A percentile compares a stretch with the other conserved stretches of the same genome.
Conservation (phyloP, 2,329 filamentous ascomycete genomes). For the Botrytis fragariae region DNA sequence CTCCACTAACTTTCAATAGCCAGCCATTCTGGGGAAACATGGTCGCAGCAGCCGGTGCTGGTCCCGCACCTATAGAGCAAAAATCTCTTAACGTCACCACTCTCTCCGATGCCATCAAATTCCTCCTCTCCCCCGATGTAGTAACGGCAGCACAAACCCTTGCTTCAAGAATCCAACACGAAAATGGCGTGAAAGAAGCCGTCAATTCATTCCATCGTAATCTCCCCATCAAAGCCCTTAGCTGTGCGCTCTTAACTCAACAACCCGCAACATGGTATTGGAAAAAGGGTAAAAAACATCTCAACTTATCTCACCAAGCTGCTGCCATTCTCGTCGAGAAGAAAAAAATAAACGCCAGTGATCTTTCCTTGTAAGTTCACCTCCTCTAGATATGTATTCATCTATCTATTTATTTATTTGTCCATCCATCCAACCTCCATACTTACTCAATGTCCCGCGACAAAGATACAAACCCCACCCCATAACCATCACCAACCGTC, state of each 20-base stretch:
- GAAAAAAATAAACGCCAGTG: constrained; percentile 33
- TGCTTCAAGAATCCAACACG: constrained; percentile 56
- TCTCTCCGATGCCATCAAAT: constrained; percentile 65
- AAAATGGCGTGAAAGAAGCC: constrained; percentile 62
- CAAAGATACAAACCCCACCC: constrained; percentile 1
- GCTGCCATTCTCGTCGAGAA: constrained; percentile 61
- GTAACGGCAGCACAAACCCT: constrained; percentile 56
- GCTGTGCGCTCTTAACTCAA: constrained; percentile 54
- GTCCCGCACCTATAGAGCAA: constrained; percentile 65
- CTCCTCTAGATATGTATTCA: neutral
- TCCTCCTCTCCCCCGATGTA: constrained; percentile 61
- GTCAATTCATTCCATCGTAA: constrained; percentile 51
- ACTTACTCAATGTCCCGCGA: neutral
- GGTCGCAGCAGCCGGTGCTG: constrained; percentile 61
- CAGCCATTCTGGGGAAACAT: constrained; percentile 76
- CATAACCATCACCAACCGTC: neutral
- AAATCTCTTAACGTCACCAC: constrained; percentile 62
- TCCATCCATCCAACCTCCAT: neutral
- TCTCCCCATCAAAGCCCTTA: constrained; percentile 59
- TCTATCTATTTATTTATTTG: too few species aligned
- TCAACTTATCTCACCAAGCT: constrained; percentile 61
- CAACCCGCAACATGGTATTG: constrained; percentile 48
- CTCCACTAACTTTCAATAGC: constrained; percentile 7
- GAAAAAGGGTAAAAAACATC: constrained; percentile 45
- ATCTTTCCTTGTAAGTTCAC: constrained; percentile 29